A percentile compares a stretch with the other conserved stretches of the same genome.
phyloP scores from a whole-genome alignment of 1,284 basidiomycete genomes.

The Sporisorium reilianum region DNA sequence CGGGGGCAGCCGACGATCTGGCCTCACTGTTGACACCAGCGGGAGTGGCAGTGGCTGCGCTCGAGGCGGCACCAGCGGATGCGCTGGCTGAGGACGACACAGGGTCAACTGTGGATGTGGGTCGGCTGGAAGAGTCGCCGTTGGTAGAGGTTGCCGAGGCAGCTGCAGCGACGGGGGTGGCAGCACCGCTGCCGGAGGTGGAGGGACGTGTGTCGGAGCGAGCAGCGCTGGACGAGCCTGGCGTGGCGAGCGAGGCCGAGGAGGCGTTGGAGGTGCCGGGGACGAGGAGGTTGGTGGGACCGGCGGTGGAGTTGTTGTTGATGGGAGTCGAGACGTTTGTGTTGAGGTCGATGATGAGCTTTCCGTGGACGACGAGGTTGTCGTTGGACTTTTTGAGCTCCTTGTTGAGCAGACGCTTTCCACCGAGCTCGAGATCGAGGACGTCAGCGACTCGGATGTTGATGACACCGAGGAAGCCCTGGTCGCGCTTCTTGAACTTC shows the following conservation, averaged over 20 bases:
- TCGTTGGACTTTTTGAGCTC: constrained; percentile 69
- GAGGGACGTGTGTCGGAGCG: constrained; percentile 37
- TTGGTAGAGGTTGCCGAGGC: constrained; percentile 25
- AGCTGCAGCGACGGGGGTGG: constrained; percentile 25
- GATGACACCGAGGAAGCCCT: constrained; percentile 93
- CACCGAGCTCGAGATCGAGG: constrained; percentile 87
- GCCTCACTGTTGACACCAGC: constrained; percentile 16
- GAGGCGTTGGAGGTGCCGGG: constrained; percentile 55
- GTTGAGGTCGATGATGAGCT: constrained; percentile 69
- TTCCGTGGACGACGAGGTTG: constrained; percentile 69
- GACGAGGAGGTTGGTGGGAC: constrained; percentile 49
- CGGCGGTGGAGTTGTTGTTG: constrained; percentile 59
- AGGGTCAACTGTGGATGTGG: constrained; percentile 32
- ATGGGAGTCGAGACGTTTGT: constrained; percentile 67
- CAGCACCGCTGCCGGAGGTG: constrained; percentile 35
- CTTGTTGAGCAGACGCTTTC: constrained; percentile 77
- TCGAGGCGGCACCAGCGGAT: constrained; percentile 17
- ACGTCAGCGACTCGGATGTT: constrained; percentile 89
- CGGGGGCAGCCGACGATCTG: constrained; percentile 29
- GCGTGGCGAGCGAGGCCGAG: constrained; percentile 56
- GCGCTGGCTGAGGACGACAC: constrained; percentile 23
- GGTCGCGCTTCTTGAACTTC: constrained; percentile 94
- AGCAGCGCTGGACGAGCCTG: constrained; percentile 22
- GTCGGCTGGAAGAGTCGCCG: constrained; percentile 36
- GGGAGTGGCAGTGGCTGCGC: constrained; percentile 14